A percentile compares a stretch with the other conserved stretches of the same genome.
Conservation (phyloP, 2,329 filamentous ascomycete genomes). For the Verticillium longisporum region DNA sequence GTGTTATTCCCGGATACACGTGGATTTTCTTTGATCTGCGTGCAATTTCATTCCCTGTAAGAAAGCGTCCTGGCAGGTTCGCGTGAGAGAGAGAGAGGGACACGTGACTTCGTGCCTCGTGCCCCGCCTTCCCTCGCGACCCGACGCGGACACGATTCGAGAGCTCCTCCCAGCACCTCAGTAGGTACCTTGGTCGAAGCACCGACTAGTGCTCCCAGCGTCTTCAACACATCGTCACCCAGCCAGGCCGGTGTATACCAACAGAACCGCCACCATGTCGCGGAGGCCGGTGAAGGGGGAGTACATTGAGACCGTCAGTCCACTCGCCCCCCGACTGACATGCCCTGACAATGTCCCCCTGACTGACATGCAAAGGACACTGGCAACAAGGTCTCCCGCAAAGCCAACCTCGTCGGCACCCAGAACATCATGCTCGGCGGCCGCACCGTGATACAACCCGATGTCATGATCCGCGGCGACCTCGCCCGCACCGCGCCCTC, state of each 20-base stretch:
- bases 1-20: too few species aligned
- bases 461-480: constrained; percentile 90
- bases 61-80: too few species aligned
- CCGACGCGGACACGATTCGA: background rate
- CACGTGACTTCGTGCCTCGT: background rate
- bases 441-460: constrained; percentile 91
- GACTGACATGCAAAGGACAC: constrained; percentile 60
- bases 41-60: too few species aligned
- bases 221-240: background rate
- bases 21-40: background rate
- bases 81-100: background rate
- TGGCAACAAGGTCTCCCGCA: constrained; percentile 95
- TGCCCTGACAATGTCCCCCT: background rate
- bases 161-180: too few species aligned
- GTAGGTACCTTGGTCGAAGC: too few species aligned
- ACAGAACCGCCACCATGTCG: constrained; percentile 50
- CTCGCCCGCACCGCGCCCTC: constrained; percentile 54
- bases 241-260: background rate
- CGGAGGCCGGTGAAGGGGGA: constrained; percentile 77
- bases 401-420: constrained; percentile 85
- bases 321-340: too few species aligned
- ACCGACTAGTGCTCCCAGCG: background rate
- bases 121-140: background rate
- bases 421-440: constrained; percentile 97
- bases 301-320: constrained; percentile 87